phyloP scores from a whole-genome alignment of 176 grass and related monocot species.

The Zizania latifolia region DNA sequence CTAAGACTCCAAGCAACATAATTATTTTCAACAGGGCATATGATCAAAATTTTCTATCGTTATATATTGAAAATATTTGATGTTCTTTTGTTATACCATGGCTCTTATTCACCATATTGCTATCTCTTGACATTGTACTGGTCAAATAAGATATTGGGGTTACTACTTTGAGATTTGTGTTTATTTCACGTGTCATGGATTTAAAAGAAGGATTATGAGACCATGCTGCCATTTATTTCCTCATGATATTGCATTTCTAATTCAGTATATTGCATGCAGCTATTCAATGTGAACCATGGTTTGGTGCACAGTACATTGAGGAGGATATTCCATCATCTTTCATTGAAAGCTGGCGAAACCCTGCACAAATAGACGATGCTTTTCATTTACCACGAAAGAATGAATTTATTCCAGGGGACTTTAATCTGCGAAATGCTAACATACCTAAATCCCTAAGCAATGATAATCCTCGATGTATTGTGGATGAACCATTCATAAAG shows the following conservation, averaged over 20 bases:
- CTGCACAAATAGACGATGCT: constrained; percentile 43
- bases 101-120: neutral
- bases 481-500: constrained; percentile 79
- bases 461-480: constrained; percentile 59
- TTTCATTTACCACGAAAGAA: constrained; percentile 85
- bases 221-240: constrained; percentile 1
- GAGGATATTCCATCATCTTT: constrained; percentile 71
- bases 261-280: constrained; percentile 42
- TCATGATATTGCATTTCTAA: constrained; percentile 28
- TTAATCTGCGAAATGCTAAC: constrained; percentile 57
- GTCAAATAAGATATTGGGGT: constrained; percentile 2
- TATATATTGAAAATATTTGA: neutral
- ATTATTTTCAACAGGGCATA: too few relatives aligned
- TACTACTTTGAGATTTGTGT: neutral
- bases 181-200: neutral
- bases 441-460: constrained; percentile 29
- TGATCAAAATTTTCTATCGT: too few relatives aligned
- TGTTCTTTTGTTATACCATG: neutral
- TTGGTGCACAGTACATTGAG: constrained; percentile 86
- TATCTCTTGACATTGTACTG: constrained; percentile 9
- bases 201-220: neutral
- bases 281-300: constrained; percentile 82
- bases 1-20: too few relatives aligned
- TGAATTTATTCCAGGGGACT: constrained; percentile 80
- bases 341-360: constrained; percentile 70